These are phyloP conservation scores for Backusella psychrophila DNA, from an alignment of 192 early-diverging fungal genomes.

Conservation along the genomic window DNA sequence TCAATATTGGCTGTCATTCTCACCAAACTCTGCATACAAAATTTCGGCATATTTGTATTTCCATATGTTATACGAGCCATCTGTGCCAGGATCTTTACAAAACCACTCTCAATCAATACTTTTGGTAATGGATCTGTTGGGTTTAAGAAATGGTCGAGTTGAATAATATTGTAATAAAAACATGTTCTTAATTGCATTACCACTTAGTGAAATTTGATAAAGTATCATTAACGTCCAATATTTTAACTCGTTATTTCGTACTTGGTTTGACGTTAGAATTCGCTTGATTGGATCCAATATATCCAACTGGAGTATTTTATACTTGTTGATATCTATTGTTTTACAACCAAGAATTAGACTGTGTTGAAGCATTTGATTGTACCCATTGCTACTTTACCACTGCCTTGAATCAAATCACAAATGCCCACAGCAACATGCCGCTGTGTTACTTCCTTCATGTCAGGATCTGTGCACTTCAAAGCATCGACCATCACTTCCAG, in stretches of 20 bases:
- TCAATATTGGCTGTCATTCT: slow-evolving; percentile 61
- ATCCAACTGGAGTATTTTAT: slow-evolving; percentile 55
- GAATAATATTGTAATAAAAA: not conserved
- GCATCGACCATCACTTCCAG: slow-evolving; percentile 57
- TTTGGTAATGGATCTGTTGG: slow-evolving; percentile 51
- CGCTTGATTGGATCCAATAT: slow-evolving; percentile 56
- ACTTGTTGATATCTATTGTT: slow-evolving; percentile 55
- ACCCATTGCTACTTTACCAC: slow-evolving; percentile 37
- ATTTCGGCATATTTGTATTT: slow-evolving; percentile 80
- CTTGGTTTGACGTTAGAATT: slow-evolving; percentile 50
- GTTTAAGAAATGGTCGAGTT: not conserved
- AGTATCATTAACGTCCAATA: slow-evolving; percentile 79
- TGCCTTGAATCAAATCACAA: slow-evolving; percentile 63
- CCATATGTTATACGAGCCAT: slow-evolving; percentile 79
- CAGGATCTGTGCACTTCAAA: slow-evolving; percentile 42
- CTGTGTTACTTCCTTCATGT: slow-evolving; percentile 53
- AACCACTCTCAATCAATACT: slow-evolving; percentile 46
- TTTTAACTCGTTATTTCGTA: slow-evolving; percentile 71
- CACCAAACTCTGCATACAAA: slow-evolving; percentile 76
- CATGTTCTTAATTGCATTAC: slow-evolving; percentile 35
- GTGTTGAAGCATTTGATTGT: not conserved
- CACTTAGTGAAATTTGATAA: slow-evolving; percentile 67
- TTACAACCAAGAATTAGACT: not conserved
- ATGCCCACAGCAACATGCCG: slow-evolving; percentile 66
- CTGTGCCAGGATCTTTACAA: slow-evolving; percentile 58